Evolutionary conservation across 208 protist genomes (phyloP), one percentile per base, ranked within the genome.

Genomic region (Jaenimonas drosophilae): DNA sequence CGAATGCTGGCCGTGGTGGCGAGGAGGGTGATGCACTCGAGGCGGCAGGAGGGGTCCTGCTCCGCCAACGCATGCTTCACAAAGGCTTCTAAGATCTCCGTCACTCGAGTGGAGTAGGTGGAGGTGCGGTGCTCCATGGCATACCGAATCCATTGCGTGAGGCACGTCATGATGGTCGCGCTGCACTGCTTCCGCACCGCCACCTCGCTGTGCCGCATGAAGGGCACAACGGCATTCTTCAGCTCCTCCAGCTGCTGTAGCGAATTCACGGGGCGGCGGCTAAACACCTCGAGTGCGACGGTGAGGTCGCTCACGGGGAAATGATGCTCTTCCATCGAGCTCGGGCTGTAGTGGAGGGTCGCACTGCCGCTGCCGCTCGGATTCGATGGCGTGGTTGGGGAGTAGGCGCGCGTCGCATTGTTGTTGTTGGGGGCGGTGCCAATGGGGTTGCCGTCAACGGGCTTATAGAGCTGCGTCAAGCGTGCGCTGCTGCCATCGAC

Each of bases 51-150:
- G 5, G 82, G 79, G 61, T 94, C 76, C 37, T 86, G 49, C 69
- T 94, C 86, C 45, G 81, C 59, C 44, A 85, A 54, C 2, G 66
- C 74, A 49, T 88, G 73, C 62, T 84, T 89, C 36, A 94, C 55
- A 48, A 88, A 94, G 29, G 72, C 41, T 50, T 94, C 81, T 21
- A 94, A 42, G 14, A 94, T 76, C 26, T 90, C 79, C 16, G 64
- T 88, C n/a, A 94, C 82, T 20, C 73, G 65, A 2, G 71, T 86
- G 5, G 74, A 90, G 58, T 90, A 91, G 37, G 70, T 83, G 3
- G 79, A 84, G 6, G 78, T 89, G 41, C 77, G 76, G 54, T 88
- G 66, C 40, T 85, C 63, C 50, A 72, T 76, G n/a, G 82, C 72
- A 48, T 81, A 89, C 21, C 50, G 64, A 21, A 81, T 72, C 80